Evolutionary conservation across 75 land plant species (phyloP), one percentile per base, ranked within the genome.

Genomic region (Isoetes taiwanensis): DNA sequence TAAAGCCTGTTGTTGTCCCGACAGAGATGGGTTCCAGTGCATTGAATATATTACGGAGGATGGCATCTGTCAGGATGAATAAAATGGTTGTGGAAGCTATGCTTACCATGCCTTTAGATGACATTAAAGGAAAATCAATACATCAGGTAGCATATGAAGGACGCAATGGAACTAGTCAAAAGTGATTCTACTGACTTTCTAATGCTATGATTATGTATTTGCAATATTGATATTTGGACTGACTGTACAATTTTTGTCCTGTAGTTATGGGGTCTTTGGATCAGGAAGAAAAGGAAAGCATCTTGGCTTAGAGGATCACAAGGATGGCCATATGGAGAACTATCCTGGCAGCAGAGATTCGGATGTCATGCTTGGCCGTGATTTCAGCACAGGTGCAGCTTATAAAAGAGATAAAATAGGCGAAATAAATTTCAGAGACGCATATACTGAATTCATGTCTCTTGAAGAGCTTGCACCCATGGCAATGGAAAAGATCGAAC

Each of bases 401-500:
- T 40, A 48, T 14, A 14, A 14, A n/a, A 11, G 20, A n/a, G 20
- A 28, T 43, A 24, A n/a, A n/a, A n/a, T n/a, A n/a, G n/a, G n/a
- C n/a, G n/a, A n/a, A n/a, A n/a, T n/a, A n/a, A n/a, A n/a, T n/a
- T n/a, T n/a, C n/a, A n/a, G n/a, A n/a, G n/a, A n/a, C n/a, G n/a
- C n/a, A n/a, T n/a, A n/a, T n/a, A n/a, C 56, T 24, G 86, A 85
- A 27, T 87, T 73, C 73, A 78, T 86, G 40, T 78, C 78, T 38
- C 65, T 91, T 17, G 97, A 91, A 50, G 97, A 91, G 54, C 78
- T 91, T 46, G 97, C 97, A 58, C 94, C 94, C n/a, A 41, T 76
- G 64, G 97, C 97, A 37, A 83, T 91, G 94, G 80, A 83, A 29
- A 76, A 91, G 52, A 83, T 91, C 52, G 97, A 91, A 66, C 88